phyloP scores from a whole-genome alignment of 139 green algal genomes.

The Zygnema cylindricum region DNA sequence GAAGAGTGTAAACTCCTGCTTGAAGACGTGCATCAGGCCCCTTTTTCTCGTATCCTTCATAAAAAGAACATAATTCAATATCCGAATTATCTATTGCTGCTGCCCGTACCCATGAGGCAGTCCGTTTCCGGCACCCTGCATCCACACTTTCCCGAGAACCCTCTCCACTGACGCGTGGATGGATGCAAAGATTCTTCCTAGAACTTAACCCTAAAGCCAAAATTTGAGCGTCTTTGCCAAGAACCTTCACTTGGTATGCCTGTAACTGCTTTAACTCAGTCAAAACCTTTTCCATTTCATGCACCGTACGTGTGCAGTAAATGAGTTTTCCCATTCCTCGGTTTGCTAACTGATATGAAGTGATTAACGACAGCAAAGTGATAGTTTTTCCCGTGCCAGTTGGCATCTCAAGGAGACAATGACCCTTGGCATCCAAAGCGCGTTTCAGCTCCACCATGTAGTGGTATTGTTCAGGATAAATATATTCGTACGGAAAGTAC shows the following conservation, averaged over 20 bases:
- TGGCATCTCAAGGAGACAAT: conserved; percentile 98
- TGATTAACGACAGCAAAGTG: conserved; percentile 96
- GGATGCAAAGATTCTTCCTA: conserved; percentile 97
- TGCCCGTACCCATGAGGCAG: conserved; percentile 89
- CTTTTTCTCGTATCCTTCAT: conserved; percentile 76
- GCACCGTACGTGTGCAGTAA: conserved; percentile 98
- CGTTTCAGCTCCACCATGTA: conserved; percentile 99
- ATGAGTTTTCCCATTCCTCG: conserved; percentile 96
- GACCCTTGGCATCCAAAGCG: conserved; percentile 91
- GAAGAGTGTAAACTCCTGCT: conserved; percentile 69
- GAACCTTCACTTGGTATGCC: conserved; percentile 79
- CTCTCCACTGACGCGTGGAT: conserved; percentile 76
- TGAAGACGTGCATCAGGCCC: conserved; percentile 78
- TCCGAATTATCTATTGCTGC: conserved; percentile 50
- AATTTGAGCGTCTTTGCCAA: conserved; percentile 74
- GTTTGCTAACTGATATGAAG: conserved; percentile 95
- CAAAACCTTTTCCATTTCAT: conserved; percentile 99
- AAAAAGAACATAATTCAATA: conserved; percentile 60
- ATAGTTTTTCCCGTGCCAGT: conserved; percentile 99
- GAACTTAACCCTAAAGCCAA: conserved; percentile 91
- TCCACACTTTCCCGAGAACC: conserved; percentile 91
- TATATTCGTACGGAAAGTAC: conserved; percentile 96
- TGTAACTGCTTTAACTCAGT: conserved; percentile 78
- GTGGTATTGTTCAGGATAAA: conserved; percentile 94
- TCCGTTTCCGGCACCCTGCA: conserved; percentile 87